Conservation (phyloP, 352 stramenopile species). For the Phytophthora niederhauseri region DNA sequence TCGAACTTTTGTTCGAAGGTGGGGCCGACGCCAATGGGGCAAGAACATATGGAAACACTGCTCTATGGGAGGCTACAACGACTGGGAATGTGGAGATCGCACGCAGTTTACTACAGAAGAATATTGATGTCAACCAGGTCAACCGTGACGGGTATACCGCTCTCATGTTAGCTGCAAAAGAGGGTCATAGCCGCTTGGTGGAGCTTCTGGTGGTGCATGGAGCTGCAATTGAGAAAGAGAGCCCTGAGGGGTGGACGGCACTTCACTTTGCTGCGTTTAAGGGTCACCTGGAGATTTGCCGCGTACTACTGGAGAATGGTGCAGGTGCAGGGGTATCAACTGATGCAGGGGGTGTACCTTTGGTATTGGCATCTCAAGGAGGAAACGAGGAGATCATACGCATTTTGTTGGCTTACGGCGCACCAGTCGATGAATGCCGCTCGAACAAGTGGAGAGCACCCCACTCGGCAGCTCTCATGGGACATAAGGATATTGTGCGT, state of each 20-base stretch:
- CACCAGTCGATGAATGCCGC: not conserved
- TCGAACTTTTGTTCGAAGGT: not conserved
- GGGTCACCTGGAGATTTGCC: constrained; percentile 3
- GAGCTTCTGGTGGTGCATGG: not conserved
- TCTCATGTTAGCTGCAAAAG: constrained; percentile 3
- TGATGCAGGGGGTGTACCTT: not conserved
- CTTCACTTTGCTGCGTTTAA: constrained; percentile 1
- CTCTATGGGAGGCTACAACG: constrained; percentile 1
- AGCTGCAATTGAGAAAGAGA: not conserved
- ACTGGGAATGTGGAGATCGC: not conserved
- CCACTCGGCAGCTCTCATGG: not conserved
- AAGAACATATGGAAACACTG: not conserved
- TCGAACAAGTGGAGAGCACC: not conserved
- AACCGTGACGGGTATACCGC: not conserved
- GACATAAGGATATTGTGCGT: not conserved
- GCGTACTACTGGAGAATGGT: not conserved
- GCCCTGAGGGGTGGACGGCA: not conserved
- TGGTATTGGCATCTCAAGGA: constrained; percentile 1
- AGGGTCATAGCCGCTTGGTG: not conserved
- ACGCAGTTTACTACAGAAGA: not conserved
- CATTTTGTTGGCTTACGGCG: not conserved
- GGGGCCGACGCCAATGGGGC: too few relatives aligned
- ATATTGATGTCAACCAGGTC: not conserved
- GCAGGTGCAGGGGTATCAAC: not conserved
- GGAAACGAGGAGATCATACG: not conserved